A percentile compares a stretch with the other conserved stretches of the same genome.
Conservation (phyloP, 805 yeast genomes). For the Metschnikowia baotianmanensis region DNA sequence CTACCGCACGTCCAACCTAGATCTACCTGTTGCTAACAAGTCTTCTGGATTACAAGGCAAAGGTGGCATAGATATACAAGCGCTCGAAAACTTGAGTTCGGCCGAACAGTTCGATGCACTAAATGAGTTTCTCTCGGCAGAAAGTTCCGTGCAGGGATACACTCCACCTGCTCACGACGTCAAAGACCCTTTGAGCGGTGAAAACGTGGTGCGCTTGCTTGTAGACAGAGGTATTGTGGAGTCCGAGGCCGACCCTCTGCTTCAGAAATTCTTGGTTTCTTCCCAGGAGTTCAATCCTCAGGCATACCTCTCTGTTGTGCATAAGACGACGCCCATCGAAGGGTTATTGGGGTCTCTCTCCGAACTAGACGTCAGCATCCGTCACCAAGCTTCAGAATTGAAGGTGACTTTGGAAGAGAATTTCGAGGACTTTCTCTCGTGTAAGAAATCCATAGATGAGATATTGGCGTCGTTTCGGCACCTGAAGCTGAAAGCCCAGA, state of each 20-base stretch:
- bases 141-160: conserved; percentile 12
- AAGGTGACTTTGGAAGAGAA: conserved; percentile 37
- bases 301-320: conserved; percentile 36
- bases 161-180: conserved; percentile 22
- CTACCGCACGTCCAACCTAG: conserved; percentile 28
- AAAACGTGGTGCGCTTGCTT: conserved; percentile 28
- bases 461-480: conserved; percentile 32
- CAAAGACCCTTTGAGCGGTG: conserved; percentile 35
- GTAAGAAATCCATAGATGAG: conserved; percentile 41
- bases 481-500: conserved; percentile 35
- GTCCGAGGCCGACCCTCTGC: conserved; percentile 30
- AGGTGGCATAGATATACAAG: conserved; percentile 17
- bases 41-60: conserved; percentile 11
- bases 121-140: conserved; percentile 23
- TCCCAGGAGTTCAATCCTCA: conserved; percentile 37
- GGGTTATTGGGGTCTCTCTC: conserved; percentile 28
- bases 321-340: conserved; percentile 37
- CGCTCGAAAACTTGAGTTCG: conserved; percentile 20
- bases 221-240: conserved; percentile 23
- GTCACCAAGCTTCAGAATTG: conserved; percentile 35
- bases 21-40: conserved; percentile 22
- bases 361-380: conserved; percentile 34
- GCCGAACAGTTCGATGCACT: conserved; percentile 34
- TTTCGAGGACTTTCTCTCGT: conserved; percentile 33
- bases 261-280: conserved; percentile 33